phyloP scores from a whole-genome alignment of 1,284 basidiomycete genomes.

The Cystobasidium slooffiae region DNA sequence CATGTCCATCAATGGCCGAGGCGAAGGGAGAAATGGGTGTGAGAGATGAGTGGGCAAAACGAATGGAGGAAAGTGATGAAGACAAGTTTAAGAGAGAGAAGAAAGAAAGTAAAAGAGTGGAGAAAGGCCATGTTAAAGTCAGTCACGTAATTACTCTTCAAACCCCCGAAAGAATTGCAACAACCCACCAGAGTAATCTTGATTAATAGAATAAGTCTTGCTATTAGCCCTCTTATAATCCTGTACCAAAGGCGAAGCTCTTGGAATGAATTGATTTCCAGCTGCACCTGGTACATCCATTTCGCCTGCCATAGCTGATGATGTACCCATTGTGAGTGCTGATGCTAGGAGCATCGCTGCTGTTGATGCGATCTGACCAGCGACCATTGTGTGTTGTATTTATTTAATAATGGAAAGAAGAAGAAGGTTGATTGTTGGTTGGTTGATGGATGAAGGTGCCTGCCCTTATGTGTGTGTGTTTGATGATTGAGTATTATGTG shows the following conservation, averaged over 20 bases:
- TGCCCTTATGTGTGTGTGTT: slow-evolving; percentile 11
- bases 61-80: too few relatives aligned
- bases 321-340: slow-evolving; percentile 6
- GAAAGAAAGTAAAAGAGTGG: too few relatives aligned
- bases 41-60: too few relatives aligned
- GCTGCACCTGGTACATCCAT: slow-evolving; percentile 34
- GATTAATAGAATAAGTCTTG: slow-evolving; percentile 22
- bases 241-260: slow-evolving; percentile 15
- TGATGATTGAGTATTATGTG: background rate
- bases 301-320: slow-evolving; percentile 18
- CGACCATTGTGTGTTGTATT: slow-evolving; percentile 14
- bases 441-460: background rate
- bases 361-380: slow-evolving; percentile 13
- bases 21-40: too few relatives aligned
- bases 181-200: slow-evolving; percentile 14
- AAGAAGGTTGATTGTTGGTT: background rate
- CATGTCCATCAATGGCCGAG: background rate
- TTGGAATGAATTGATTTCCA: slow-evolving; percentile 7
- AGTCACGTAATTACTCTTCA: background rate
- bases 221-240: slow-evolving; percentile 12
- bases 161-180: background rate
- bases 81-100: too few relatives aligned
- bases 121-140: too few relatives aligned
- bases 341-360: slow-evolving; percentile 21
- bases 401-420: background rate